phyloP scores from a whole-genome alignment of 768 basidiomycete genomes.

The Amanita inopinata region DNA sequence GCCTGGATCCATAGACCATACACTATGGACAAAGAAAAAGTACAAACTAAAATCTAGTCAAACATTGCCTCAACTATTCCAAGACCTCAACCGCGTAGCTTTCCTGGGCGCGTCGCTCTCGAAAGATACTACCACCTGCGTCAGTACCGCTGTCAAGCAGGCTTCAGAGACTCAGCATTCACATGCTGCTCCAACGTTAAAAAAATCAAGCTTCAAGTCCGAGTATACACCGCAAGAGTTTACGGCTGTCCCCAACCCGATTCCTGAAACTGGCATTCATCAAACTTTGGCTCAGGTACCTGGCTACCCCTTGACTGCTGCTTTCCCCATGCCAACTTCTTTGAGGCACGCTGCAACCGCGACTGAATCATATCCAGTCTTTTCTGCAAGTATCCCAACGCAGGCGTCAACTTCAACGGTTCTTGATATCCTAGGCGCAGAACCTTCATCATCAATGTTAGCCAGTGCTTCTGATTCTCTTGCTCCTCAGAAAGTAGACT shows the following conservation, averaged over 20 bases:
- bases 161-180: background rate
- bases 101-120: background rate
- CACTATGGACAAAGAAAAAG: background rate
- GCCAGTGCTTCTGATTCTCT: background rate
- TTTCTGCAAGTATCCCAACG: constrained; percentile 4
- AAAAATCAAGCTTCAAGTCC: constrained; percentile 8
- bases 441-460: background rate
- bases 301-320: constrained; percentile 15
- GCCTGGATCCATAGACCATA: background rate
- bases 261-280: constrained; percentile 32
- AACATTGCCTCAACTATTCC: background rate
- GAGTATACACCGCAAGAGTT: constrained; percentile 21
- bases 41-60: background rate
- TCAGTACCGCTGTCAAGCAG: background rate
- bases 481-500: background rate
- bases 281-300: constrained; percentile 20
- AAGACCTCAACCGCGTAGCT: background rate
- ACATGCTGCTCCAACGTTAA: background rate
- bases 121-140: background rate
- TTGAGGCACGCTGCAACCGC: too few relatives aligned
- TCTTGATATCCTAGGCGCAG: too few relatives aligned
- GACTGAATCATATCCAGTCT: too few relatives aligned
- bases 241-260: constrained; percentile 39
- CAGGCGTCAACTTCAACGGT: background rate
- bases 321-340: constrained; percentile 15